Percentiles rank a stretch among this genome's conserved stretches.
These are phyloP conservation scores for Claviceps monticola DNA, from an alignment of 2,329 filamentous ascomycete genomes.

Conservation along the genomic window DNA sequence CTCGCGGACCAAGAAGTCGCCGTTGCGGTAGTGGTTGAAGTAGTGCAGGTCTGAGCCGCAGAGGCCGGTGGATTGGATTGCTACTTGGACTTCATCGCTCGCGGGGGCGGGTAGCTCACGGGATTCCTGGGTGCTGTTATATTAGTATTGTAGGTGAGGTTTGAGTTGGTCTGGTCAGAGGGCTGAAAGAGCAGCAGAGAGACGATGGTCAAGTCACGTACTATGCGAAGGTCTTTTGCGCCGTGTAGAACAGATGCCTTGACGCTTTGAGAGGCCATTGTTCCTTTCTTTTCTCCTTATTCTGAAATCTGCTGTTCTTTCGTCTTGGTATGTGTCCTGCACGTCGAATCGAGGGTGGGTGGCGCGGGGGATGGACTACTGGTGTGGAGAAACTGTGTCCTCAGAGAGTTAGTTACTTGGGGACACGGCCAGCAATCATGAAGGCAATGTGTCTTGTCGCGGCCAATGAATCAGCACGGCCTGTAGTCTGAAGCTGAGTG, in stretches of 20 bases:
- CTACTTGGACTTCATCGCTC: slow-evolving; percentile 44
- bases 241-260: slow-evolving; percentile 42
- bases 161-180: background rate
- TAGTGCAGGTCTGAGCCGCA: slow-evolving; percentile 57
- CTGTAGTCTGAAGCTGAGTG: too few relatives aligned
- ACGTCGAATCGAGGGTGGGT: too few relatives aligned
- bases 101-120: slow-evolving; percentile 39
- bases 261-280: slow-evolving; percentile 13
- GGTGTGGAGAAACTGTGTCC: too few relatives aligned
- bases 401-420: too few relatives aligned
- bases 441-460: too few relatives aligned
- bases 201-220: slow-evolving; percentile 12
- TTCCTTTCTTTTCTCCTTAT: background rate
- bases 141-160: background rate
- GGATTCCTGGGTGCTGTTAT: slow-evolving; percentile 30
- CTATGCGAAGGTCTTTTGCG: slow-evolving; percentile 34
- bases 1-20: slow-evolving; percentile 49
- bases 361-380: too few relatives aligned
- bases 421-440: too few relatives aligned
- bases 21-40: slow-evolving; percentile 52
- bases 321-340: background rate
- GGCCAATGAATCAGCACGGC: too few relatives aligned
- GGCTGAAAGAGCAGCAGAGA: background rate
- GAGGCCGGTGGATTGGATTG: slow-evolving; percentile 47
- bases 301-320: background rate